Evolutionary conservation across 2,329 filamentous ascomycete genomes (phyloP), one percentile per base, ranked within the genome.

Genomic region (Fusarium devonianum): DNA sequence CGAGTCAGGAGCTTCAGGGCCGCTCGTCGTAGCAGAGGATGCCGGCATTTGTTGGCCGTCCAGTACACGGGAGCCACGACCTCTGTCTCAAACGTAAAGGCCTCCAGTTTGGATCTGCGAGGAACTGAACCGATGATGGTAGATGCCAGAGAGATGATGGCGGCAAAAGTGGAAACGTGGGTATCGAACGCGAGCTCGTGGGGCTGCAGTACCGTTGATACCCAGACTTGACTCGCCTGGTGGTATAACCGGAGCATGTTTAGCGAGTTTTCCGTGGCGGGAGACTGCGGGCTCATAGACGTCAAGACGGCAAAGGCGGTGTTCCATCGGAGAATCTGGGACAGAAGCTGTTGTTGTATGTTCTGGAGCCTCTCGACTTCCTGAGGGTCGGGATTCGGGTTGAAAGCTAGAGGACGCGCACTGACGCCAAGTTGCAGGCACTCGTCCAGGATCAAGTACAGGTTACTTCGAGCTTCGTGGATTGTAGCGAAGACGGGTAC

Each of bases 21-120:
- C 1, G 71, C 67, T 1, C 73, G 66, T 10, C 75, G 58, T 4
- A 76, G 65, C 12, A 71, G 59, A 0, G 71, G 79, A 47, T 76
- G 75, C 2, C 75, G 67, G 37, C 73, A 77, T 40, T 73, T 75
- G 25, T 64, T 58, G 1, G 65, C 69, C 6, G 72, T 69, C 54
- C 73, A 78, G 55, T 75, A 77, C 1, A 78, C 56, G 1, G 74
- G 71, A 0, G 73, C 70, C 18, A 77, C 66, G 1, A 77, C 43
- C 14, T 75, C 73, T 10, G 73, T 75, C 28, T 77, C 74, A 34
- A 77, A 78, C 5, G 67, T 70, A 25, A 78, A 78, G 4, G 60
- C 14, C 34, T 61, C 40, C 43, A 58, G 37, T 37, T 48, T 49
- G 19, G 51, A 13, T 21, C 45, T 53, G 39, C 18, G 13, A 16